These are phyloP conservation scores for Chaetomium sp. DNA, from an alignment of 2,329 filamentous ascomycete species.

Conservation along the genomic window DNA sequence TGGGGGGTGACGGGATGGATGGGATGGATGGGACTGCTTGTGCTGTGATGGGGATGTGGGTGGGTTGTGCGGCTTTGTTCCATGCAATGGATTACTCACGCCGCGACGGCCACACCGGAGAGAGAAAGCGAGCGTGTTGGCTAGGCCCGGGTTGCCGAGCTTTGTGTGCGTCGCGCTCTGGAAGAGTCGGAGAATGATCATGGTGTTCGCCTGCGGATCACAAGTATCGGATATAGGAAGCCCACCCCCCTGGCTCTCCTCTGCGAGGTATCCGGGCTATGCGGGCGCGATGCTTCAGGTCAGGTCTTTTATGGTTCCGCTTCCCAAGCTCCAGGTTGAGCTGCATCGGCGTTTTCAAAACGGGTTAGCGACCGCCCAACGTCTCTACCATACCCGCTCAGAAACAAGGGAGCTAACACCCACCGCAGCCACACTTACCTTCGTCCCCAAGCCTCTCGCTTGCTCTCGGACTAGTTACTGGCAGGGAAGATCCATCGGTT, in stretches of 20 bases:
- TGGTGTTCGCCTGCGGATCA: background rate
- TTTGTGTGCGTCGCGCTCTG: background rate
- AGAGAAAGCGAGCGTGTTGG: background rate
- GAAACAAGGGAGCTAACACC: background rate
- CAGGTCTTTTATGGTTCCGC: background rate
- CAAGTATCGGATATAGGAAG: background rate
- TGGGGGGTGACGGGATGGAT: background rate
- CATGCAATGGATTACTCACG: background rate
- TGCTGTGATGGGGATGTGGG: background rate
- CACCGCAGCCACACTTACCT: background rate
- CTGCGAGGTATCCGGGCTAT: background rate
- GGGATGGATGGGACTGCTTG: no score
- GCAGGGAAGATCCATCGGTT: background rate
- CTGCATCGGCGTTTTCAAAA: background rate
- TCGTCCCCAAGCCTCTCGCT: background rate
- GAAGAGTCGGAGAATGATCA: background rate
- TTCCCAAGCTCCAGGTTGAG: background rate
- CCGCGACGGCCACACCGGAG: background rate
- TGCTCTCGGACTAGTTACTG: no score
- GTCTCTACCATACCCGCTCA: background rate
- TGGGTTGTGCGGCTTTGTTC: background rate
- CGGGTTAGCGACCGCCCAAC: background rate
- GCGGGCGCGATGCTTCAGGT: no score
- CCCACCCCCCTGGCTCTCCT: background rate
- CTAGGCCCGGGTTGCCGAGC: background rate